Percentiles rank a stretch among this genome's conserved stretches.
Conservation (phyloP, 306 rosid species). For the Nissolia schottii region DNA sequence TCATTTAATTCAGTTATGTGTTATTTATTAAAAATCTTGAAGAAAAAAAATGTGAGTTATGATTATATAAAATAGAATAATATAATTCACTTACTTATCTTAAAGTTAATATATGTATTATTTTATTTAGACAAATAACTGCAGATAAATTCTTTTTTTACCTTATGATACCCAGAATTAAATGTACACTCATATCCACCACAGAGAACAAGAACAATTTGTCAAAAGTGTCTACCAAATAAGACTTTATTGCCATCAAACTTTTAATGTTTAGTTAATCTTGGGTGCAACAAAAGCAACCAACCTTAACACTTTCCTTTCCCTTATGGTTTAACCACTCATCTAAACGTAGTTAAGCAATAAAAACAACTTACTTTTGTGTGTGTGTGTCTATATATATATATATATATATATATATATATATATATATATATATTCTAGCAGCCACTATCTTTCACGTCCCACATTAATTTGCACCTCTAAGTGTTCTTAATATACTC, state of each 20-base stretch:
- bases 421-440: background rate
- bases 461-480: background rate
- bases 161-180: too few relatives aligned
- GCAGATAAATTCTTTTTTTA: too few relatives aligned
- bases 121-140: too few relatives aligned
- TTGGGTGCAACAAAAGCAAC: slow-evolving; percentile 39
- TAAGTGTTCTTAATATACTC: background rate
- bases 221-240: background rate
- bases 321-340: slow-evolving; percentile 33
- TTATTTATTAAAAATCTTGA: too few relatives aligned
- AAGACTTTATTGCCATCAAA: slow-evolving; percentile 8
- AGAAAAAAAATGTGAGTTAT: too few relatives aligned
- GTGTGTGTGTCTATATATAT: too few relatives aligned
- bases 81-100: too few relatives aligned
- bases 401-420: too few relatives aligned
- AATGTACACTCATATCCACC: too few relatives aligned
- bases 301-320: slow-evolving; percentile 23
- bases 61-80: too few relatives aligned
- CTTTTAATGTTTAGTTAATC: slow-evolving; percentile 11
- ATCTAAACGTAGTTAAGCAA: background rate
- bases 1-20: too few relatives aligned
- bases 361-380: background rate
- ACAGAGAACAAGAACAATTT: background rate
- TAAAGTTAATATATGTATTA: too few relatives aligned
- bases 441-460: background rate